Base-by-base conservation (phyloP, 495 filamentous ascomycete species). In the Xylaria acuta region DNA sequence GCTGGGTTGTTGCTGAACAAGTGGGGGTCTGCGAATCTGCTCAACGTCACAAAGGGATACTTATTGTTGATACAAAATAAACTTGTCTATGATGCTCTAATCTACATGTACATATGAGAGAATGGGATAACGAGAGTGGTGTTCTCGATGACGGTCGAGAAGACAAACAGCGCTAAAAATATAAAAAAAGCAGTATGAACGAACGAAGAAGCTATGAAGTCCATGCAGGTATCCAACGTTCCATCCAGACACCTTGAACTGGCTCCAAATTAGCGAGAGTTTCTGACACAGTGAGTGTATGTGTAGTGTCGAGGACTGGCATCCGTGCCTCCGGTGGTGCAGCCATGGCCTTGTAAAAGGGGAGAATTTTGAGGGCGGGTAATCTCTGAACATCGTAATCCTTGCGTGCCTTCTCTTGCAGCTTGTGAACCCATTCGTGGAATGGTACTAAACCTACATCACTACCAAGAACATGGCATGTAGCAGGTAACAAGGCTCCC, bases 181-280 rank as follows among this genome's bases (percentile, higher is more conserved):
- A 56, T 1, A 54, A 56, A 38, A 38, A 38, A 7, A 38, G 7
- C 25, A 32, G 53, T 32, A 18, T 25, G 53, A 56, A 18, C 3
- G 2, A 56, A 12, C 16, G 4, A 54, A 25, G 9, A 56, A 32
- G 14, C 27, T 32, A 56, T 32, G 7, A 3, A 18, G 8, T 32
- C 53, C 53, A 56, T 30, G 53, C 53, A 0, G 25, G 12, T 56
- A 56, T 56, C 53, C 53, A 56, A 32, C 27, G 53, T 32, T 56
- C 53, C 53, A 56, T 56, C 53, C 53, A 56, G 14, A 32, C 53
- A 56, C 53, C 53, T 30, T 56, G 53, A 18, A 56, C 53, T 32
- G 27, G 27, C 1, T 56, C 53, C 1, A 56, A 3, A 30, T 30
- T 56, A 56, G 27, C 27, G 27, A 56, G 53, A 56, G 53, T 12